Evolutionary conservation across 179 eudicot species (phyloP).

Genomic region (Vitellaria paradoxa): DNA sequence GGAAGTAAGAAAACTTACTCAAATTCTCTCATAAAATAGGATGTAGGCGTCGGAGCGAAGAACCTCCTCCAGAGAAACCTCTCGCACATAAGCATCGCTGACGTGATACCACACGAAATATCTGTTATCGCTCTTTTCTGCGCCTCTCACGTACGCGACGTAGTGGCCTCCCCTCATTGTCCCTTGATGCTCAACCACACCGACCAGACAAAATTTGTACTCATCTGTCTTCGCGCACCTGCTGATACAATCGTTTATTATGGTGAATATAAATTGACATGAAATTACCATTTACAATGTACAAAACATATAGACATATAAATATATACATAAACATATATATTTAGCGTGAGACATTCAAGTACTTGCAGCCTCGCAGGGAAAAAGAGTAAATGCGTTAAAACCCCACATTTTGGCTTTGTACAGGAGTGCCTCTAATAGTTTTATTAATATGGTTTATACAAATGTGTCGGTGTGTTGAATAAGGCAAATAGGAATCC

Average conservation of each 20-base stretch:
- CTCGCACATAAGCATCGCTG: slow-evolving; percentile 65
- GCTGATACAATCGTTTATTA: slow-evolving; percentile 13
- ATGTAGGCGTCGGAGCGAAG: slow-evolving; percentile 76
- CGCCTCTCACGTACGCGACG: slow-evolving; percentile 53
- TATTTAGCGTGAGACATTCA: neutral
- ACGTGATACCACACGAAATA: slow-evolving; percentile 68
- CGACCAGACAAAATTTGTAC: slow-evolving; percentile 56
- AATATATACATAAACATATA: too few species aligned
- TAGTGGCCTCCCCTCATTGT: slow-evolving; percentile 88
- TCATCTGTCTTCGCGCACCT: slow-evolving; percentile 45
- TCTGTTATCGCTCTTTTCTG: slow-evolving; percentile 17
- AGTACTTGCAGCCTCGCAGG: neutral
- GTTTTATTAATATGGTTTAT: neutral
- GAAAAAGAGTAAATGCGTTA: too few species aligned
- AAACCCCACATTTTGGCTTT: neutral
- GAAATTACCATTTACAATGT: neutral
- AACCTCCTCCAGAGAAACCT: slow-evolving; percentile 68
- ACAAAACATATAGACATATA: too few species aligned
- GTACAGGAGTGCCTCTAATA: neutral
- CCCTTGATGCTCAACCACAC: slow-evolving; percentile 88
- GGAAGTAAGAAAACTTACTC: slow-evolving; percentile 60
- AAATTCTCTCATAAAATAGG: slow-evolving; percentile 64
- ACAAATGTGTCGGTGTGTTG: neutral
- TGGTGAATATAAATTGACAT: neutral
- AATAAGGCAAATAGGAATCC: neutral